Evolutionary conservation across 2,329 filamentous ascomycete species (phyloP).

Genomic region (Byssoonygena ceratinophila): DNA sequence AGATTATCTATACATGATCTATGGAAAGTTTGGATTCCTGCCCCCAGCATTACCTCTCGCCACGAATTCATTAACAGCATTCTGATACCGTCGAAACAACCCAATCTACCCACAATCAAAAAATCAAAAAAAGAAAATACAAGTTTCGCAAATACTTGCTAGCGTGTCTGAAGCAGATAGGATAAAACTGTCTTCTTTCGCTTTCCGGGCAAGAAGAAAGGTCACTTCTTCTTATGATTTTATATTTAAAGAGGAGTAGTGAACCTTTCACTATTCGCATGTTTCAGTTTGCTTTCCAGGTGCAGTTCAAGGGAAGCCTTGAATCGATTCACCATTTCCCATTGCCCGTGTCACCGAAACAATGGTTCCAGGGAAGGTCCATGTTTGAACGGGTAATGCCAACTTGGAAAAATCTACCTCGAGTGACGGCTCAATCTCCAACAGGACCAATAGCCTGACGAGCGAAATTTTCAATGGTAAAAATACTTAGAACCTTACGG

Average conservation of each 20-base stretch:
- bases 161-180: background rate
- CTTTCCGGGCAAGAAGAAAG: background rate
- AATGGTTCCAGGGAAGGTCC: background rate
- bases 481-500: no score
- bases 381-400: background rate
- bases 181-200: background rate
- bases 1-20: background rate
- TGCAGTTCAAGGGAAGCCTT: background rate
- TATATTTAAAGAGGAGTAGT: background rate
- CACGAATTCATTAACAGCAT: no score
- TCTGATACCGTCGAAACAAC: no score
- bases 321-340: background rate
- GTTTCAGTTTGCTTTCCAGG: background rate
- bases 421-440: background rate
- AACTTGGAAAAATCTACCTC: background rate
- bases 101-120: no score
- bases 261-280: background rate
- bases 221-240: conserved; percentile 1
- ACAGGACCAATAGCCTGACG: background rate
- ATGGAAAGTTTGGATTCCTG: background rate
- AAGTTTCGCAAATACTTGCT: background rate
- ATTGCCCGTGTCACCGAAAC: background rate
- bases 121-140: background rate
- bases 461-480: background rate
- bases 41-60: no score